A percentile compares a stretch with the other conserved stretches of the same genome.
Evolutionary conservation across 441 rosid genomes (phyloP).

Genomic region (Pelargonium australe): DNA sequence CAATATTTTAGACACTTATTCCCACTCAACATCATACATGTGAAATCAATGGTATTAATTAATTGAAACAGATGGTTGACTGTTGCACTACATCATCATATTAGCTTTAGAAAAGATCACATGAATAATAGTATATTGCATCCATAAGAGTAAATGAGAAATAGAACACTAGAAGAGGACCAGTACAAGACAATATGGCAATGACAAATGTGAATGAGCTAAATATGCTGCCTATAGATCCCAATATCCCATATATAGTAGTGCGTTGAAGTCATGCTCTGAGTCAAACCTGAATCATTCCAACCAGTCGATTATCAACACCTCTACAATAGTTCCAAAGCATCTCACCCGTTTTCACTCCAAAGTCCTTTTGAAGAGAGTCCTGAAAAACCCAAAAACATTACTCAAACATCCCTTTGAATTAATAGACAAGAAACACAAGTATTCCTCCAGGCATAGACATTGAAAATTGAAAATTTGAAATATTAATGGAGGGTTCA

Average conservation of each 20-base stretch:
- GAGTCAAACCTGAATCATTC: conserved; percentile 58
- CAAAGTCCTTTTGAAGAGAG: conserved; percentile 74
- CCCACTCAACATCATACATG: conserved; percentile 3
- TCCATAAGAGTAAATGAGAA: neutral
- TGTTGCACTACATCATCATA: neutral
- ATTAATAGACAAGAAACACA: conserved; percentile 8
- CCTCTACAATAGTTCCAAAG: conserved; percentile 93
- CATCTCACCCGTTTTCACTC: conserved; percentile 92
- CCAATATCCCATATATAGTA: conserved; percentile 1
- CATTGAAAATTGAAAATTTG: no score
- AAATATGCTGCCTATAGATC: neutral
- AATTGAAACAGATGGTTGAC: neutral
- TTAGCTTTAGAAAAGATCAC: conserved; percentile 4
- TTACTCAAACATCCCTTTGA: conserved; percentile 11
- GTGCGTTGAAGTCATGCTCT: conserved; percentile 4
- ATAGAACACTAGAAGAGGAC: neutral
- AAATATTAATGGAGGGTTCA: neutral
- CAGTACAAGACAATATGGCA: neutral
- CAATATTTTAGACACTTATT: neutral
- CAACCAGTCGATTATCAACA: conserved; percentile 69
- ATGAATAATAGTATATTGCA: neutral
- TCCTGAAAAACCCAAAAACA: conserved; percentile 38
- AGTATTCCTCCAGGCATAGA: conserved; percentile 6
- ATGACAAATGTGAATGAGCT: conserved; percentile 4
- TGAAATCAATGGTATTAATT: neutral